Evolutionary conservation across 2,329 filamentous ascomycete species (phyloP).

Genomic region (Atkinsonella hypoxylon): DNA sequence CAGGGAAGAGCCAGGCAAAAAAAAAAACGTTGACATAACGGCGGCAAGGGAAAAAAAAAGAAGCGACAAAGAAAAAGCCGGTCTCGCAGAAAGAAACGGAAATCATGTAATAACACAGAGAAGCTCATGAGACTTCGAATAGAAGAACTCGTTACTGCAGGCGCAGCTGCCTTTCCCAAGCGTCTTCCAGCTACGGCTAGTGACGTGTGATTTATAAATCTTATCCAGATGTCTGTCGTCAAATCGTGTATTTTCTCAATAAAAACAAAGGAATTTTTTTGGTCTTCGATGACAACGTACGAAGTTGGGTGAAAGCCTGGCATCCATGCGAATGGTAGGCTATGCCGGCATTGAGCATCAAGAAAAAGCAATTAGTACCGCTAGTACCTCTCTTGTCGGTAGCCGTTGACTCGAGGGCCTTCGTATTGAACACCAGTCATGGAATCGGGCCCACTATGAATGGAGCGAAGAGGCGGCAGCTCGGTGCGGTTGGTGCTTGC

Average conservation of each 20-base stretch:
- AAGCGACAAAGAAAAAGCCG: constrained; percentile 2
- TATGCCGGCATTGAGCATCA: not conserved
- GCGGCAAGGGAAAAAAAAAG: not conserved
- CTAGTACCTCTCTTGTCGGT: constrained; percentile 29
- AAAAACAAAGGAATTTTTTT: not conserved
- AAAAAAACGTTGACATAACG: not conserved
- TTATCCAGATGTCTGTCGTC: constrained; percentile 8
- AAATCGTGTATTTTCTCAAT: constrained; percentile 4
- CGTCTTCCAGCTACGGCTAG: not conserved
- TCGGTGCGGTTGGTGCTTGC: constrained; percentile 30
- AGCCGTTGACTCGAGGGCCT: constrained; percentile 33
- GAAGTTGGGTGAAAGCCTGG: not conserved
- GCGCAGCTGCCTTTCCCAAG: not conserved
- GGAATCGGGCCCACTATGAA: constrained; percentile 41
- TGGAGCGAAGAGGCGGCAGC: constrained; percentile 43
- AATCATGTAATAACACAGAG: constrained; percentile 11
- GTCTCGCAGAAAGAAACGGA: not conserved
- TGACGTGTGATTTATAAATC: not conserved
- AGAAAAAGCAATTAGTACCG: not conserved
- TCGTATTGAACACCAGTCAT: constrained; percentile 59
- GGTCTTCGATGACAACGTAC: not conserved
- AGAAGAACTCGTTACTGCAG: not conserved
- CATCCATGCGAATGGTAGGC: not conserved
- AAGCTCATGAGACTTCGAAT: constrained; percentile 4
- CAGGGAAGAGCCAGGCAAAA: not conserved